Evolutionary conservation across 306 rosid species (phyloP).

Genomic region (Gillenia trifoliata): DNA sequence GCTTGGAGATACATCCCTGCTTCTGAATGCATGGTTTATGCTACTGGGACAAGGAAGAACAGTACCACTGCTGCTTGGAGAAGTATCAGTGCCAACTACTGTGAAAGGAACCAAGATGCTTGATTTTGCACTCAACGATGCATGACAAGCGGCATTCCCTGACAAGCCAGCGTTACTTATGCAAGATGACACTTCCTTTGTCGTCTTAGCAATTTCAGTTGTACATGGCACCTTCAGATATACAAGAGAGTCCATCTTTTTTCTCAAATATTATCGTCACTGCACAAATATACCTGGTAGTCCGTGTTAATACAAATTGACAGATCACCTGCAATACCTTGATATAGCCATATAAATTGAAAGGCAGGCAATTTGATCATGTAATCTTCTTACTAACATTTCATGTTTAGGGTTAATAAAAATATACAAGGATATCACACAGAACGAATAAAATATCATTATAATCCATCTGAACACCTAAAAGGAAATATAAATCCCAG

Average conservation of each 20-base stretch:
- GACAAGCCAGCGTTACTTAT: constrained; percentile 11
- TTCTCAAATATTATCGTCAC: not conserved
- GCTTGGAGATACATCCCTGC: constrained; percentile 28
- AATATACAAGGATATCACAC: no score
- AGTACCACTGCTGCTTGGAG: constrained; percentile 10
- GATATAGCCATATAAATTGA: no score
- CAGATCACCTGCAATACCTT: no score
- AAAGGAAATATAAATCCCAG: no score
- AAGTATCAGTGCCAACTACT: no score
- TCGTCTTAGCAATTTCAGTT: constrained; percentile 43
- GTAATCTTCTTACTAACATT: no score
- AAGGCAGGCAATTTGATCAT: no score
- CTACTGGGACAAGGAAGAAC: constrained; percentile 16
- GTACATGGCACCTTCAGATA: constrained; percentile 47
- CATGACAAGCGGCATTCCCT: no score
- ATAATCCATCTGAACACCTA: no score
- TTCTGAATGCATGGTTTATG: constrained; percentile 14
- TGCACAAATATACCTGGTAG: not conserved
- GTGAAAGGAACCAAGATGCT: constrained; percentile 16
- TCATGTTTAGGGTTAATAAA: no score
- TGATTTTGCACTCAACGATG: constrained; percentile 29
- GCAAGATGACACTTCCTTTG: constrained; percentile 31
- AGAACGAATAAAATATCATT: no score
- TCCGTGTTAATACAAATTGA: no score
- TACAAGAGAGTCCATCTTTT: not conserved